Conservation (phyloP, 1,139 yeast species). For the Blastobotrys indianensis region DNA sequence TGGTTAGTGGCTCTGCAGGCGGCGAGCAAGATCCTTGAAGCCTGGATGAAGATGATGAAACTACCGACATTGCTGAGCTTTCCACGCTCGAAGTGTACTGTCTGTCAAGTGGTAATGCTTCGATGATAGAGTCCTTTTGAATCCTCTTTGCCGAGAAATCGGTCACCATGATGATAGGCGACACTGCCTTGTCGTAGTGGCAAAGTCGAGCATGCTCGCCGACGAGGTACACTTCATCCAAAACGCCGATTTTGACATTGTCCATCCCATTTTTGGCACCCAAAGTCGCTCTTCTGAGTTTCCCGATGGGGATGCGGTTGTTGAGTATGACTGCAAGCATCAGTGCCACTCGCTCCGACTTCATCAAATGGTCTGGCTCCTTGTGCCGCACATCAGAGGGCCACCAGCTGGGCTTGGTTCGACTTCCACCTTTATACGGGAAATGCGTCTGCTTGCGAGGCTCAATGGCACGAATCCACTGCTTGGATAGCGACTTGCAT, state of each 20-base stretch:
- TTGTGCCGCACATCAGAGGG: constrained; percentile 52
- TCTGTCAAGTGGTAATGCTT: too few species aligned
- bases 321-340: constrained; percentile 41
- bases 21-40: too few species aligned
- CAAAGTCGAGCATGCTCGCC: constrained; percentile 18
- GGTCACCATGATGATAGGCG: constrained; percentile 1
- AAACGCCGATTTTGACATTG: constrained; percentile 18
- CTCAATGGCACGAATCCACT: constrained; percentile 61
- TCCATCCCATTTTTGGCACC: constrained; percentile 17
- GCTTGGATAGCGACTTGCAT: constrained; percentile 59
- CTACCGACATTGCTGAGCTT: too few species aligned
- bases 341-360: constrained; percentile 47
- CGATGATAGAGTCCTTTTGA: not conserved
- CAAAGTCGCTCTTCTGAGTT: constrained; percentile 26
- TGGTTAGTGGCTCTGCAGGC: too few species aligned
- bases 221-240: constrained; percentile 32
- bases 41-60: too few species aligned
- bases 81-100: too few species aligned
- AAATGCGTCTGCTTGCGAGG: constrained; percentile 59
- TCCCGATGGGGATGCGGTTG: constrained; percentile 27
- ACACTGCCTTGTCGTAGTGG: not conserved
- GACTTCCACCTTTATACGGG: constrained; percentile 54
- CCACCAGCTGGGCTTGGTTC: constrained; percentile 65
- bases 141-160: not conserved
- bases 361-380: constrained; percentile 70